Evolutionary conservation across 768 basidiomycete genomes (phyloP), one percentile per base, ranked within the genome.

Genomic region (Crucibulum laeve): DNA sequence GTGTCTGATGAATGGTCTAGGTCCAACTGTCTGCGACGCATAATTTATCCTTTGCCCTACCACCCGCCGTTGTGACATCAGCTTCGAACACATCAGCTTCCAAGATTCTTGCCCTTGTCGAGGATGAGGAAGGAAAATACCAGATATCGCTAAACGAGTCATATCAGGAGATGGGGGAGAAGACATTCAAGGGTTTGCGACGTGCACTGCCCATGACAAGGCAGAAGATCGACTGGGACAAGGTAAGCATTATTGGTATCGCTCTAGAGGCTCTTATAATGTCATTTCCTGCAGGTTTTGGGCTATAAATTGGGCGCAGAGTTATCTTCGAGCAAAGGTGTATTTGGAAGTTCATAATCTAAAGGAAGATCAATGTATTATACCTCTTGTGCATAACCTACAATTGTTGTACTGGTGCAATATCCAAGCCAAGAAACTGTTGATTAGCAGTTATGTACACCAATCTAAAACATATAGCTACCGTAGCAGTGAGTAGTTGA

Each of bases 201-300:
- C 77, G 96, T 26, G 92, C 93, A 1, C 64, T 99, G 45, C 96
- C 95, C 0, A 70, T 97, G 57, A 97, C 93, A 10, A 76, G 91
- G 53, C 88, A 91, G 59, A 97, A 97, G 64, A 63, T 98, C 26
- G 93, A 98, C 47, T 99, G 96, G 95, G 92, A 95, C 49, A 91
- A 84, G 74, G 91, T 88, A 44, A 8, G 69, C 34, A 25, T 18
- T 39, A 38, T n/a, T 11, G 18, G 26, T 23, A 38, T 19, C 28
- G 13, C 11, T 32, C 22, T 11, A 25, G 28, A 18, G 38, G 32
- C 22, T n/a, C 5, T 13, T 36, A 34, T 42, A 25, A 38, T 52
- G 8, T 46, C 46, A 19, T 18, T 15, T 30, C 0, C 8, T 45
- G 7, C 37, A 76, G 73, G 71, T 76, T 4, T 62, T 67, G 47